Percentiles rank a stretch among this genome's conserved stretches.
Conservation (phyloP, 257 asterid genomes). For the Anisodus tanguticus region DNA sequence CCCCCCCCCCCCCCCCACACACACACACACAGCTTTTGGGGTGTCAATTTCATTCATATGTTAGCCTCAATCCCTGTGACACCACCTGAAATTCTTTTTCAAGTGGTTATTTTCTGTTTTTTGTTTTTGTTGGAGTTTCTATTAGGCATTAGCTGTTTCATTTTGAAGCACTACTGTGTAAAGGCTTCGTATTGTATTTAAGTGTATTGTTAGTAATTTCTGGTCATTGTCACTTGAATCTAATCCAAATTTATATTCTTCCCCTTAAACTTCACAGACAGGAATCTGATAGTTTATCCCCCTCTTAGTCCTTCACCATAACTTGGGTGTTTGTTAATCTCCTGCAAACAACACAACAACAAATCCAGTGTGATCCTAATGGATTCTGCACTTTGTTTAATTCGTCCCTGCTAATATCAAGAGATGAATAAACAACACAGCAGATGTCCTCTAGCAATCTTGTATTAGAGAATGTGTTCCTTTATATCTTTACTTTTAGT, state of each 20-base stretch:
- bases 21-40: background rate
- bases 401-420: background rate
- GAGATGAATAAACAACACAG: background rate
- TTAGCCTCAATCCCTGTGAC: constrained; percentile 3
- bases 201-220: constrained; percentile 17
- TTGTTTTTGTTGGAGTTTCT: background rate
- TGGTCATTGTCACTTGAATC: background rate
- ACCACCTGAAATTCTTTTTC: constrained; percentile 21
- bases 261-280: background rate
- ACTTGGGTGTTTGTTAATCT: background rate
- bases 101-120: background rate
- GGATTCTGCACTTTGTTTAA: background rate
- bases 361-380: background rate
- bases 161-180: background rate
- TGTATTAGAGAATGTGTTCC: background rate
- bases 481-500: background rate
- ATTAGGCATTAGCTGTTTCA: background rate
- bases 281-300: background rate
- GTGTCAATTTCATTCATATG: background rate
- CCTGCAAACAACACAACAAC: too few relatives aligned
- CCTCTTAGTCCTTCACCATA: background rate
- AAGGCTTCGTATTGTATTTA: background rate
- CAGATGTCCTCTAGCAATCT: background rate
- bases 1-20: background rate
- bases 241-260: background rate